A percentile compares a stretch with the other conserved stretches of the same genome.
Evolutionary conservation across 164 flowering plant species (phyloP).

Genomic region (Magnolia kwangsiensis): DNA sequence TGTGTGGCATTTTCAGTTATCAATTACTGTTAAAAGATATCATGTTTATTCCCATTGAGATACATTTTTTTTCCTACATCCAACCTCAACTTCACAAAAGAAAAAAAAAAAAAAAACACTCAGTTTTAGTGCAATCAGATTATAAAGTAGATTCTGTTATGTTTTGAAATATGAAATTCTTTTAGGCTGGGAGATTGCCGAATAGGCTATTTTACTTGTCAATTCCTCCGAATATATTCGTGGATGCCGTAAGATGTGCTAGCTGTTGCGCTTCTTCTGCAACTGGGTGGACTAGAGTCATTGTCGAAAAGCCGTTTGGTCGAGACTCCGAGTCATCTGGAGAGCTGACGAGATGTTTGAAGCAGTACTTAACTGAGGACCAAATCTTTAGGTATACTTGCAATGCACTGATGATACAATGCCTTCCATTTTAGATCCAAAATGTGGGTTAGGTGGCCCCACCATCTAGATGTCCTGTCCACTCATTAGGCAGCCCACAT

Average conservation of each 20-base stretch:
- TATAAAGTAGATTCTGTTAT: background rate
- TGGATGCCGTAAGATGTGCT: slow-evolving; percentile 77
- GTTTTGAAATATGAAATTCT: background rate
- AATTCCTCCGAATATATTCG: slow-evolving; percentile 80
- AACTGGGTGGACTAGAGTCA: slow-evolving; percentile 86
- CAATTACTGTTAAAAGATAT: background rate
- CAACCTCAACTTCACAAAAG: background rate
- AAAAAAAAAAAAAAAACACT: background rate
- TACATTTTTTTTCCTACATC: background rate
- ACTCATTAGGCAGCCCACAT: no score
- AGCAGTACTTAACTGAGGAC: slow-evolving; percentile 70
- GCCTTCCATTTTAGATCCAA: no score
- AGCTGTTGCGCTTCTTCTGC: slow-evolving; percentile 61
- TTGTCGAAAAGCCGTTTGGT: slow-evolving; percentile 95
- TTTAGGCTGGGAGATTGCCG: slow-evolving; percentile 56
- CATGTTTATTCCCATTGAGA: background rate
- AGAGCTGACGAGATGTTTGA: slow-evolving; percentile 63
- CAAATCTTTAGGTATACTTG: slow-evolving; percentile 76
- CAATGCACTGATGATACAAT: background rate
- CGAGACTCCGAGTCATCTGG: slow-evolving; percentile 73
- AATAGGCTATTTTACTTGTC: slow-evolving; percentile 87
- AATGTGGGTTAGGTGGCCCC: background rate
- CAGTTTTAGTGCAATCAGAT: background rate
- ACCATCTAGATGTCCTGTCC: background rate
- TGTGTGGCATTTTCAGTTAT: background rate